These are phyloP conservation scores for Paecilomyces sp. DNA, from an alignment of 2,329 filamentous ascomycete species.

Conservation along the genomic window DNA sequence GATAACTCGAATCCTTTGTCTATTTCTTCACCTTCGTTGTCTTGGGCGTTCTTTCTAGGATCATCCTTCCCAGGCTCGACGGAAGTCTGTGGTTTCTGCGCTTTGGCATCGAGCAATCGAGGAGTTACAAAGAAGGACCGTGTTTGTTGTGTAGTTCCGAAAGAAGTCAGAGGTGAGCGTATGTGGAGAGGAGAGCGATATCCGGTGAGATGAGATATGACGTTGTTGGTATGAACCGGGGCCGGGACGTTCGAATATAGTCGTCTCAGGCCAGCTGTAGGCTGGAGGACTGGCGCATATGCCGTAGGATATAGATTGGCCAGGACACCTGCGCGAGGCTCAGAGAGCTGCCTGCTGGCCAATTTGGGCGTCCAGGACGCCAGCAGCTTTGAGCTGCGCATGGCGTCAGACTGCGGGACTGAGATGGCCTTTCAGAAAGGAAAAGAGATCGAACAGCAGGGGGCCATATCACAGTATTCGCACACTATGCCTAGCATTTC, in stretches of 20 bases:
- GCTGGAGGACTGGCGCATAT: slow-evolving; percentile 1
- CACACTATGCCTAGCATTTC: slow-evolving; percentile 3
- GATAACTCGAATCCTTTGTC: slow-evolving; percentile 62
- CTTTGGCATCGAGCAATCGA: slow-evolving; percentile 18
- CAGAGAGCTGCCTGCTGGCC: slow-evolving; percentile 17
- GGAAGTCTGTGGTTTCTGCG: slow-evolving; percentile 10
- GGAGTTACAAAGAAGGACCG: slow-evolving; percentile 21
- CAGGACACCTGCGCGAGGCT: slow-evolving; percentile 10
- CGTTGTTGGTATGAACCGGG: slow-evolving; percentile 12
- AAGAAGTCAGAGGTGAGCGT: slow-evolving; percentile 7
- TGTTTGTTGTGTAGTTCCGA: slow-evolving; percentile 13
- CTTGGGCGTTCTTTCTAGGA: slow-evolving; percentile 26
- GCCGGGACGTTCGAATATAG: slow-evolving; percentile 17
- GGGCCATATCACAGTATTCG: slow-evolving; percentile 25
- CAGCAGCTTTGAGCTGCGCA: slow-evolving; percentile 36
- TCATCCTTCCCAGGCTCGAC: background rate
- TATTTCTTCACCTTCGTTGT: slow-evolving; percentile 45
- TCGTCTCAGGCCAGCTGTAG: slow-evolving; percentile 9
- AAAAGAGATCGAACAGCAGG: slow-evolving; percentile 16
- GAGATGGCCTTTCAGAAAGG: slow-evolving; percentile 11
- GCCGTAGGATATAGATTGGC: slow-evolving; percentile 10
- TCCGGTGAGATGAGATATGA: slow-evolving; percentile 9
- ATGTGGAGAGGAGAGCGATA: slow-evolving; percentile 7
- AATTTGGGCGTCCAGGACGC: slow-evolving; percentile 26
- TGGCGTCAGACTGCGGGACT: slow-evolving; percentile 20